Conservation (phyloP, 2,329 filamentous ascomycete genomes). For the Cladosporium sp. region DNA sequence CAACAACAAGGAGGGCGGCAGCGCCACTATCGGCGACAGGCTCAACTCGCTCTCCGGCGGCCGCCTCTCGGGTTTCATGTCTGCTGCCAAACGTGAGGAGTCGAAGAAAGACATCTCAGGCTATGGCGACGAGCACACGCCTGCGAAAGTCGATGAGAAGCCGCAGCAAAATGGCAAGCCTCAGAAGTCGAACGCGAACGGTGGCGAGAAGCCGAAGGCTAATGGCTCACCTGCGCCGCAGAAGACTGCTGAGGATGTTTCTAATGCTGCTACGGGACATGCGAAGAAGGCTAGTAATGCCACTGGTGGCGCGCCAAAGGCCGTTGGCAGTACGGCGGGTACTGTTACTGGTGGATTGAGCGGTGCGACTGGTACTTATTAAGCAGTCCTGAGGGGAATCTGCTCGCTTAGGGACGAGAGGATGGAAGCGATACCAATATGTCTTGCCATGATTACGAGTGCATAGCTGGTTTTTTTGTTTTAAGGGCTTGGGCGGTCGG, state of each 20-base stretch:
- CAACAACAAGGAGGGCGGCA: slow-evolving; percentile 16
- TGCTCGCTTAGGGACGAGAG: too few relatives aligned
- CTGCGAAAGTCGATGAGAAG: slow-evolving; percentile 14
- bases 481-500: too few relatives aligned
- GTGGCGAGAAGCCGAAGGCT: neutral
- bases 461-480: neutral
- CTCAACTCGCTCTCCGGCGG: slow-evolving; percentile 39
- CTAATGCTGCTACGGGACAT: neutral
- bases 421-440: neutral
- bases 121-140: slow-evolving; percentile 16
- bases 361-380: slow-evolving; percentile 20
- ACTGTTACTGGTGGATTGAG: slow-evolving; percentile 27
- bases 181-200: slow-evolving; percentile 14
- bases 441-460: neutral
- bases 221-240: slow-evolving; percentile 2
- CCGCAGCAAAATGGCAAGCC: neutral
- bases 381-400: neutral
- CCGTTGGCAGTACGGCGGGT: slow-evolving; percentile 17
- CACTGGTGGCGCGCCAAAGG: slow-evolving; percentile 15
- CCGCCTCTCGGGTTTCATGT: slow-evolving; percentile 33
- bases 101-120: slow-evolving; percentile 17
- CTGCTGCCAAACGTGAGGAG: slow-evolving; percentile 13
- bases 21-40: slow-evolving; percentile 37
- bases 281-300: slow-evolving; percentile 20
- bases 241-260: slow-evolving; percentile 7